These are phyloP conservation scores for Solanum bulbocastanum DNA, from an alignment of 257 asterid genomes.

Conservation along the genomic window DNA sequence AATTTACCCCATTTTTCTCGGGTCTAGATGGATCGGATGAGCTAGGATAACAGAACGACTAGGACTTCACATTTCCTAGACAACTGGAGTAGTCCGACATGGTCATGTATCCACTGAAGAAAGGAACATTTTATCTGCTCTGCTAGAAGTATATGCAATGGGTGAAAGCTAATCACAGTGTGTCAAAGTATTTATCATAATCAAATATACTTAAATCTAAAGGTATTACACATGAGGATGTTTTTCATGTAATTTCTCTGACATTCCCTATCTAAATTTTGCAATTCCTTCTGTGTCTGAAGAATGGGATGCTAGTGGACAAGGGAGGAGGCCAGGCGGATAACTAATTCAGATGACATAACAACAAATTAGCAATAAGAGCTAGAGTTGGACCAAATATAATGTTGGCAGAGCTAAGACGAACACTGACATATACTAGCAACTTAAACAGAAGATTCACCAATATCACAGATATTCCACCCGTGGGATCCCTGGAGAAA, in stretches of 20 bases:
- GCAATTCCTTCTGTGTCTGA: not conserved
- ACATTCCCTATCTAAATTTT: not conserved
- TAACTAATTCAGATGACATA: not conserved
- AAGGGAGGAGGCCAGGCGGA: not conserved
- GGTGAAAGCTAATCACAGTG: not conserved
- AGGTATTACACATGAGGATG: not conserved
- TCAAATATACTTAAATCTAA: not conserved
- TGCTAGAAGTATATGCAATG: not conserved
- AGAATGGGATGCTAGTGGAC: not conserved
- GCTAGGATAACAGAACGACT: not conserved
- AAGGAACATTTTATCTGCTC: not conserved
- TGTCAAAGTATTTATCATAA: not conserved
- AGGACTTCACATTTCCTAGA: not conserved
- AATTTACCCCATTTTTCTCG: not conserved
- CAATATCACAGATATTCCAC: not conserved
- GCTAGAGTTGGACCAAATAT: not conserved
- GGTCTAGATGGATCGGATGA: not conserved
- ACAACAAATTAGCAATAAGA: not conserved
- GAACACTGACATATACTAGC: not conserved
- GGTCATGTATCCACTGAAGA: not conserved
- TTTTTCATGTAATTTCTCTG: not conserved
- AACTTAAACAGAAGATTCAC: not conserved
- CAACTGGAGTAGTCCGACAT: not conserved
- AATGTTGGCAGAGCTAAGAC: not conserved
- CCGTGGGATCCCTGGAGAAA: not conserved